Base-by-base conservation (phyloP, 106 monocot species). In the Cymbidium sinense region DNA sequence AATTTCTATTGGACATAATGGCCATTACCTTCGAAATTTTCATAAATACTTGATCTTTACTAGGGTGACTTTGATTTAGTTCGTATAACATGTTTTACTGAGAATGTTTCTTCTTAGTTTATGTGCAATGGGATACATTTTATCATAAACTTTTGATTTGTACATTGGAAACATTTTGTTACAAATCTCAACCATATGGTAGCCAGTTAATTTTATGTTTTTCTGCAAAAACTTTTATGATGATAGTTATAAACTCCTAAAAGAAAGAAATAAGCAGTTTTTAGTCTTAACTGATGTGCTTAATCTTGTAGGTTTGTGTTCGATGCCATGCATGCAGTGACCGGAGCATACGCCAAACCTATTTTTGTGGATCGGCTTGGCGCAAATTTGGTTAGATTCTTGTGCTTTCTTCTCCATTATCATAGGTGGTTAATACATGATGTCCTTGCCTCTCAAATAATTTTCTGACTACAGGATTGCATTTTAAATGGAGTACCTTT, bases 251-350 rank as follows among this genome's bases (percentile, higher is more conserved):
- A 18, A 17, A 18, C 64, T 34, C 70, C 12, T 33, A 13, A 20
- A 70, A 6, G 36, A 1, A 4, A 21, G 21, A 47, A 47, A 47
- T 47, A 47, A 47, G 67, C 28, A 31, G 9, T 67, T 28, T 39
- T 10, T 34, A 13, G 47, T 47, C 47, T 47, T n/a, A 55, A 52
- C 31, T 52, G 6, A 51, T 58, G 21, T 70, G 62, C 3, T 7
- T 41, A 64, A 58, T 50, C 70, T 74, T 88, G 54, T 84, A 99
- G 99, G 85, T 95, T 99, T 85, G 82, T 79, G 89, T 95, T 93
- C 85, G 99, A 99, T 87, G 99, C 99, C 11, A 95, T 95, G 99
- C 99, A 99, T 88, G 99, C 99, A 21, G 95, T 99, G 43, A 93
- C 99, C 5, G 99, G 99, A 65, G 99, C 92, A 85, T 99, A 95